A percentile compares a stretch with the other conserved stretches of the same genome.
phyloP scores from a whole-genome alignment of 495 filamentous ascomycete genomes.

The Neurospora africana region DNA sequence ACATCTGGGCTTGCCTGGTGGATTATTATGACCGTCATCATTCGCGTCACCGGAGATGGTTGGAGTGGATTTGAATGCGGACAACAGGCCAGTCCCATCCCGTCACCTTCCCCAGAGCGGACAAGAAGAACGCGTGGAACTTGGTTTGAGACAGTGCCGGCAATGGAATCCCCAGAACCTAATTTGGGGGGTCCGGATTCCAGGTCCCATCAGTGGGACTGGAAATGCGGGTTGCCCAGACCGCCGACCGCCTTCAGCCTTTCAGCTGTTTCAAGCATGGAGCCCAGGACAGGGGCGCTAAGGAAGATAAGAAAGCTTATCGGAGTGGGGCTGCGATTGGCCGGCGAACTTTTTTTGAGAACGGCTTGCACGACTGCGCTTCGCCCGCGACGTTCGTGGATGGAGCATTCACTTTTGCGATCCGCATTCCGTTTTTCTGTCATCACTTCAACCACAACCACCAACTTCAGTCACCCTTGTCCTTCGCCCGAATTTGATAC shows the following conservation, averaged over 20 bases:
- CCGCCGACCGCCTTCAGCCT: conserved; percentile 6
- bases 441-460: conserved; percentile 5
- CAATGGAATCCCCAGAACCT: background rate
- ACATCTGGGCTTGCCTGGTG: background rate
- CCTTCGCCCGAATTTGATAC: background rate
- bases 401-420: background rate
- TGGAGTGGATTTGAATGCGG: background rate
- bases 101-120: background rate
- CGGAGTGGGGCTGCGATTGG: conserved; percentile 7
- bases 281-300: background rate
- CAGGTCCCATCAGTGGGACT: background rate
- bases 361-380: background rate
- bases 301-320: conserved; percentile 12
- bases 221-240: background rate
- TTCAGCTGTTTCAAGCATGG: background rate
- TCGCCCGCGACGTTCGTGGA: background rate
- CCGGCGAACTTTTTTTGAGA: conserved; percentile 18
- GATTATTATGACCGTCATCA: background rate
- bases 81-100: background rate
- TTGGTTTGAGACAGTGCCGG: conserved; percentile 3
- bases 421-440: background rate
- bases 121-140: background rate
- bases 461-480: background rate
- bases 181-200: conserved; percentile 1
- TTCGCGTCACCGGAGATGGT: background rate